Percentiles rank a stretch among this genome's conserved stretches.
Evolutionary conservation across 2,329 filamentous ascomycete genomes (phyloP).

Genomic region (Calonectria fujianensis): DNA sequence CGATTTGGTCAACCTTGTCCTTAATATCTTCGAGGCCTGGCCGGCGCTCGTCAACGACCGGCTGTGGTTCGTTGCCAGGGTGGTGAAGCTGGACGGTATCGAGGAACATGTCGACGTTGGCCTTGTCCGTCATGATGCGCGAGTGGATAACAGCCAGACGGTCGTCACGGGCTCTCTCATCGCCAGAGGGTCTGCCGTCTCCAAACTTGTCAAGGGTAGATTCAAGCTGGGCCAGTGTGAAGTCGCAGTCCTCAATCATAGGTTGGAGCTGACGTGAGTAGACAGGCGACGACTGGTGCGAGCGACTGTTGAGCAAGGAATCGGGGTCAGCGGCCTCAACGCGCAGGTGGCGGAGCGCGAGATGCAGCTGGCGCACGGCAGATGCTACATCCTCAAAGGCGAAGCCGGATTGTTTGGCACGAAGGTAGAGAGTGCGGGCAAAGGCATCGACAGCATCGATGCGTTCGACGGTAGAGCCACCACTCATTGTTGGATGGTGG

Average conservation of each 20-base stretch:
- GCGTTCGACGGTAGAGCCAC: conserved; percentile 61
- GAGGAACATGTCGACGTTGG: conserved; percentile 73
- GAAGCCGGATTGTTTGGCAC: conserved; percentile 67
- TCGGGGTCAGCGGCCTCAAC: conserved; percentile 74
- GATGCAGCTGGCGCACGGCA: conserved; percentile 72
- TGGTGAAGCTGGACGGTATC: conserved; percentile 74
- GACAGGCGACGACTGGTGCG: conserved; percentile 59
- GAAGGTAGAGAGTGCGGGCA: conserved; percentile 73
- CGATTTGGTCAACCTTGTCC: conserved; percentile 76
- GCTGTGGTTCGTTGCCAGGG: conserved; percentile 62
- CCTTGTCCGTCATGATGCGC: conserved; percentile 71
- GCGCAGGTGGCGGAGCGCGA: conserved; percentile 74
- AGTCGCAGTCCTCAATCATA: conserved; percentile 74
- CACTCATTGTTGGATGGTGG: conserved; percentile 54
- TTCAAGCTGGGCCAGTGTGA: conserved; percentile 73
- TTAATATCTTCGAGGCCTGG: conserved; percentile 72
- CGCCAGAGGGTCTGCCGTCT: conserved; percentile 50
- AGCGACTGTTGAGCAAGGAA: conserved; percentile 69
- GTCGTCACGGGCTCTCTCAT: conserved; percentile 60
- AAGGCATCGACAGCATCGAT: conserved; percentile 75
- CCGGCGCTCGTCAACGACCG: conserved; percentile 60
- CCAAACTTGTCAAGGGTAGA: conserved; percentile 70
- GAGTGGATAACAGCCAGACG: conserved; percentile 64
- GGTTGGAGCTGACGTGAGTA: conserved; percentile 70
- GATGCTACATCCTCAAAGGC: conserved; percentile 70